phyloP scores from a whole-genome alignment of 2,329 filamentous ascomycete genomes.

The Arthroderma uncinatum region DNA sequence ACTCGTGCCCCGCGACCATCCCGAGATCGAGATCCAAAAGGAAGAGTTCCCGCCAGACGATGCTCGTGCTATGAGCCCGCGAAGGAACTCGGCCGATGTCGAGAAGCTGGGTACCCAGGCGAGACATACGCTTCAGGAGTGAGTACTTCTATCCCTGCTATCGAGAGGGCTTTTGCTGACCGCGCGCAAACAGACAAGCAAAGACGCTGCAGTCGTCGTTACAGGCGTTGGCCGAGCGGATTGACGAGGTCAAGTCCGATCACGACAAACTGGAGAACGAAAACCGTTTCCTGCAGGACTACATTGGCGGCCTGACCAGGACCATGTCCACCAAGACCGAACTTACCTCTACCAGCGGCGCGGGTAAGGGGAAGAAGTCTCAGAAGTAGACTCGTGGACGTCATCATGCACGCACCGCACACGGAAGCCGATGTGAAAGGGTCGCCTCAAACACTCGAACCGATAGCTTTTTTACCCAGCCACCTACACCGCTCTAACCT shows the following conservation, averaged over 20 bases:
- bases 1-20: constrained; percentile 66
- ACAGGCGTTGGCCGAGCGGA: constrained; percentile 78
- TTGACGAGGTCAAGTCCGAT: constrained; percentile 86
- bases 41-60: constrained; percentile 75
- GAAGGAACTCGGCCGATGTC: constrained; percentile 80
- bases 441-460: neutral
- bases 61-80: constrained; percentile 86
- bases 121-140: constrained; percentile 52
- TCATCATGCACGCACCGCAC: no score
- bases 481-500: neutral
- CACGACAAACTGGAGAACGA: constrained; percentile 95
- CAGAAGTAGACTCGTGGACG: constrained; percentile 23
- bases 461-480: neutral
- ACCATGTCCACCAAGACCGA: constrained; percentile 47
- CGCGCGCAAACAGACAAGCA: constrained; percentile 54
- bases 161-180: neutral
- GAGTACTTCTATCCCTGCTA: constrained; percentile 23
- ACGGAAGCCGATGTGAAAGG: neutral
- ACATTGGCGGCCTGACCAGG: constrained; percentile 92
- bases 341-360: constrained; percentile 42
- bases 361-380: constrained; percentile 36
- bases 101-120: constrained; percentile 78
- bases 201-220: constrained; percentile 81
- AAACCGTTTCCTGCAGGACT: constrained; percentile 95
- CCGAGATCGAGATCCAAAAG: constrained; percentile 59